These are phyloP conservation scores for Xylariaceae sp. DNA, from an alignment of 2,329 filamentous ascomycete species.

Conservation along the genomic window DNA sequence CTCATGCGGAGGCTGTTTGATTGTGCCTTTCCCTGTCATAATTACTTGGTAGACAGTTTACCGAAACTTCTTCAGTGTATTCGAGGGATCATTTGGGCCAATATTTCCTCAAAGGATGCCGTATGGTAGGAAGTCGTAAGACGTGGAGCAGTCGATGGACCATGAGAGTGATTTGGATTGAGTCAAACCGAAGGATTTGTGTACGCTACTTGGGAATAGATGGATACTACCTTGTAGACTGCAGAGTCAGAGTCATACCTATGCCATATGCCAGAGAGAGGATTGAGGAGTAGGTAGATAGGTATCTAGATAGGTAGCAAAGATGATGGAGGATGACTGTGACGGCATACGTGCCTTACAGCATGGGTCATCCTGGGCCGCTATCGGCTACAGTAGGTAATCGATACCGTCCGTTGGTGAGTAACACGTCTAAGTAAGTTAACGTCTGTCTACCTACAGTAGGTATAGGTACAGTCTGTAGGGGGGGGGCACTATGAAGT, in stretches of 20 bases:
- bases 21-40: constrained; percentile 49
- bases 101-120: neutral
- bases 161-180: neutral
- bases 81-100: constrained; percentile 26
- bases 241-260: constrained; percentile 13
- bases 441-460: no score
- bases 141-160: neutral
- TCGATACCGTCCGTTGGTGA: no score
- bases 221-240: neutral
- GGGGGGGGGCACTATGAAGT: no score
- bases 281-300: neutral
- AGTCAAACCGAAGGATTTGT: neutral
- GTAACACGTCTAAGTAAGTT: no score
- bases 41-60: constrained; percentile 15
- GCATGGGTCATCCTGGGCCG: constrained; percentile 3
- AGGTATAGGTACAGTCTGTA: no score
- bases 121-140: neutral
- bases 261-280: neutral
- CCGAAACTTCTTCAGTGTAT: constrained; percentile 19
- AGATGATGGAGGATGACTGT: constrained; percentile 3
- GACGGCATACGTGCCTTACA: constrained; percentile 9
- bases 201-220: neutral
- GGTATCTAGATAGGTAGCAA: neutral
- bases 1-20: constrained; percentile 66
- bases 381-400: constrained; percentile 1